These are phyloP conservation scores for Immersiella caudata DNA, from an alignment of 495 filamentous ascomycete species.

Conservation along the genomic window DNA sequence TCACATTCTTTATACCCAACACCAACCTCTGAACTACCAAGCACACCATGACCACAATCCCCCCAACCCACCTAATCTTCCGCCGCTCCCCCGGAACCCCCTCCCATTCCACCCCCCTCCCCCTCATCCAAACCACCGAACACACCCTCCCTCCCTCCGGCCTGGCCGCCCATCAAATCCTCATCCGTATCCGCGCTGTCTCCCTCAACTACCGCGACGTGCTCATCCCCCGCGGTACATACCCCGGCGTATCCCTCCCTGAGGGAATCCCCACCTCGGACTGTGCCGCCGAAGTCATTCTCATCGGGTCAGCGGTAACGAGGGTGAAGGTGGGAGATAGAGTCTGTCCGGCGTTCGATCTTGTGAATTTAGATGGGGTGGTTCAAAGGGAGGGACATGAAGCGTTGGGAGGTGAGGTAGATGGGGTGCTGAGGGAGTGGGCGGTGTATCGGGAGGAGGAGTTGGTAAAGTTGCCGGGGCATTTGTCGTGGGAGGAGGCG, in stretches of 20 bases:
- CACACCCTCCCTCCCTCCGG: slow-evolving; percentile 1
- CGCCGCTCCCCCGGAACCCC: slow-evolving; percentile 3
- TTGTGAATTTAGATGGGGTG: slow-evolving; percentile 3
- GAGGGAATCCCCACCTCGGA: slow-evolving; percentile 17
- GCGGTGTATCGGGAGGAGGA: slow-evolving; percentile 28
- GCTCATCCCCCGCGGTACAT: slow-evolving; percentile 3
- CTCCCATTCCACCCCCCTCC: not conserved
- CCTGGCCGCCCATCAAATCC: slow-evolving; percentile 42
- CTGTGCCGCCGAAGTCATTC: slow-evolving; percentile 7
- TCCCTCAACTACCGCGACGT: slow-evolving; percentile 60
- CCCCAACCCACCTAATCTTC: slow-evolving; percentile 1
- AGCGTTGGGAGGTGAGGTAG: slow-evolving; percentile 27
- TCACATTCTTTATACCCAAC: too few relatives aligned
- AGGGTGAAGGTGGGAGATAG: slow-evolving; percentile 3
- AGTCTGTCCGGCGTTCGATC: not conserved
- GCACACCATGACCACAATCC: slow-evolving; percentile 10
- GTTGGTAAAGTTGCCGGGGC: slow-evolving; percentile 32
- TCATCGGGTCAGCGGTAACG: not conserved
- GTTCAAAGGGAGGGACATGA: not conserved
- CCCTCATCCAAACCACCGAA: slow-evolving; percentile 1
- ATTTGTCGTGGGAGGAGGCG: slow-evolving; percentile 18
- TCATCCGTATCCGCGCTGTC: slow-evolving; percentile 56
- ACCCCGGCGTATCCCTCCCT: not conserved
- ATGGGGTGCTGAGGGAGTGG: slow-evolving; percentile 40
- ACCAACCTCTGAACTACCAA: too few relatives aligned